Evolutionary conservation across 805 yeast genomes (phyloP).

Genomic region (Zygosaccharomyces kombuchaensis): DNA sequence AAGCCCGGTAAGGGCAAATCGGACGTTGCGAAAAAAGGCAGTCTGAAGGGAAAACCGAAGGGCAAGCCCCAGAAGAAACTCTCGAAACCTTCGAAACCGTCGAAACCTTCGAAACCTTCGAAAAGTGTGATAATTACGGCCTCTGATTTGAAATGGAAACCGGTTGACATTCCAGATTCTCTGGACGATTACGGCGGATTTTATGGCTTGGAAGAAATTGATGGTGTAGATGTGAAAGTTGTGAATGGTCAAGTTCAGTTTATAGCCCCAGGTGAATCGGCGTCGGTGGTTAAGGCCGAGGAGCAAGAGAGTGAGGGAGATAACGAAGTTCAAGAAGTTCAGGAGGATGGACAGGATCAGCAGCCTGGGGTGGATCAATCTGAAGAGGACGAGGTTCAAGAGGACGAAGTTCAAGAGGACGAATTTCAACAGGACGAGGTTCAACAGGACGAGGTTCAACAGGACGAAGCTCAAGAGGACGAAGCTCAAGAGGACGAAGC

Average conservation of each 20-base stretch:
- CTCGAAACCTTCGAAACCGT: neutral
- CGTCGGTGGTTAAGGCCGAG: slow-evolving; percentile 10
- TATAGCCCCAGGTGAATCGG: slow-evolving; percentile 38
- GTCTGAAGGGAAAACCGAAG: neutral
- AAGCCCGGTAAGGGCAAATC: neutral
- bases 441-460: slow-evolving; percentile 14
- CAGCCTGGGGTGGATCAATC: neutral
- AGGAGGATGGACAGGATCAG: slow-evolving; percentile 25
- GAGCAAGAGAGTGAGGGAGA: slow-evolving; percentile 16
- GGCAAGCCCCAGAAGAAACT: neutral
- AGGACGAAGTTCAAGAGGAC: slow-evolving; percentile 24
- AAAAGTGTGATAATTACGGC: slow-evolving; percentile 39
- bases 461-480: slow-evolving; percentile 17
- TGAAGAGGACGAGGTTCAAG: slow-evolving; percentile 30
- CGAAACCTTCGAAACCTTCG: neutral
- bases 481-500: slow-evolving; percentile 24
- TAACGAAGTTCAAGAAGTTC: slow-evolving; percentile 27
- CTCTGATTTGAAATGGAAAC: slow-evolving; percentile 65
- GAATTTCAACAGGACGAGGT: slow-evolving; percentile 3
- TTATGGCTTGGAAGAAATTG: slow-evolving; percentile 89
- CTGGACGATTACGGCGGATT: slow-evolving; percentile 86
- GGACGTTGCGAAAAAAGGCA: neutral
- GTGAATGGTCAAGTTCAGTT: slow-evolving; percentile 66
- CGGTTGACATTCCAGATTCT: slow-evolving; percentile 77
- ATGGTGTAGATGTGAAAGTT: slow-evolving; percentile 81